Conservation (phyloP, 1,284 basidiomycete species). For the Puccinia novopanici region DNA sequence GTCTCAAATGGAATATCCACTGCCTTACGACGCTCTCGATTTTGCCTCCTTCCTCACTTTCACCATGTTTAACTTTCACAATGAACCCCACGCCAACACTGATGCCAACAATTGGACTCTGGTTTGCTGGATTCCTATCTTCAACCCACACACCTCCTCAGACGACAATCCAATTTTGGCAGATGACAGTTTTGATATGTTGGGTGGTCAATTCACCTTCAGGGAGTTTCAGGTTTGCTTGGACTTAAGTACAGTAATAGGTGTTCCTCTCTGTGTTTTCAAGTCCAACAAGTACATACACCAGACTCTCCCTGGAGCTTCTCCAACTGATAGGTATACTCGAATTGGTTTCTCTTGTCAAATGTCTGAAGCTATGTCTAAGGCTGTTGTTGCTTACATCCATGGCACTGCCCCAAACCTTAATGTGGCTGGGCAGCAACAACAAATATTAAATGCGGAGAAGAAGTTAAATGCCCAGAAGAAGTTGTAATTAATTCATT, state of each 20-base stretch:
- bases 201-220: not conserved
- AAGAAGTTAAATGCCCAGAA: too few species aligned
- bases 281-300: not conserved
- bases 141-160: not conserved
- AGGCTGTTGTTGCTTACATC: not conserved
- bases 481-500: too few species aligned
- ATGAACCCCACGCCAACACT: slow-evolving; percentile 3
- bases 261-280: not conserved
- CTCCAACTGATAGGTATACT: not conserved
- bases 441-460: too few species aligned
- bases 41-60: slow-evolving; percentile 1
- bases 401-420: too few species aligned
- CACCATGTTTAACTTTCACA: slow-evolving; percentile 6
- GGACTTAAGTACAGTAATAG: not conserved
- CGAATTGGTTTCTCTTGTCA: slow-evolving; percentile 10
- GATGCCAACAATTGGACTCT: not conserved
- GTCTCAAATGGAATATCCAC: not conserved
- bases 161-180: not conserved
- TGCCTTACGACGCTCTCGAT: not conserved
- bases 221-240: not conserved
- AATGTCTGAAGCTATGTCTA: not conserved
- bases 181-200: not conserved
- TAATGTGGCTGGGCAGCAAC: too few species aligned
- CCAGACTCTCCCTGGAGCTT: not conserved
- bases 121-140: too few species aligned